Conservation (phyloP, 768 basidiomycete genomes). For the Nevesoporus exiguus region DNA sequence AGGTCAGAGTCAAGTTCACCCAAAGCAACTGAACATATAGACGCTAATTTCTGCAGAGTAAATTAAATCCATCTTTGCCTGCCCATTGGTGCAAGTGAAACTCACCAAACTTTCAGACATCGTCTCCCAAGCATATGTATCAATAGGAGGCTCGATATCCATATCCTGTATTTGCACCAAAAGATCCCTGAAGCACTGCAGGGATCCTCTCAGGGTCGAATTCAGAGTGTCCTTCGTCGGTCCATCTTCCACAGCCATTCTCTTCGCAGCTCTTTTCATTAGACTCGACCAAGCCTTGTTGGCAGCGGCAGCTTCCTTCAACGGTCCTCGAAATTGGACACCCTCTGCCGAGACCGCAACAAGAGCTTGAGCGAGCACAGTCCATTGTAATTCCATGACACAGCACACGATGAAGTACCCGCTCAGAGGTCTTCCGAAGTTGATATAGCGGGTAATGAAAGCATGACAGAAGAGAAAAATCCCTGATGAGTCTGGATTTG, state of each 20-base stretch:
- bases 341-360: conserved; percentile 37
- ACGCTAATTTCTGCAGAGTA: conserved; percentile 69
- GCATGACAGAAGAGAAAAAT: conserved; percentile 58
- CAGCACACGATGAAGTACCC: conserved; percentile 91
- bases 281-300: conserved; percentile 78
- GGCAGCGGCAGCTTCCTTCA: conserved; percentile 74
- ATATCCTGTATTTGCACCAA: conserved; percentile 78
- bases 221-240: conserved; percentile 40
- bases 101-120: conserved; percentile 85
- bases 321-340: conserved; percentile 17
- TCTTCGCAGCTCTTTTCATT: conserved; percentile 48
- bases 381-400: conserved; percentile 82
- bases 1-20: conserved; percentile 66
- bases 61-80: not conserved
- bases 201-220: conserved; percentile 53
- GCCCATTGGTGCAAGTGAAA: conserved; percentile 2
- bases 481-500: conserved; percentile 28
- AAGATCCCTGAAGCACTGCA: conserved; percentile 77
- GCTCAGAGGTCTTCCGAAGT: conserved; percentile 72
- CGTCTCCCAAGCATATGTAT: conserved; percentile 91
- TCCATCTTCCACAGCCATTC: conserved; percentile 36
- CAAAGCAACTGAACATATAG: conserved; percentile 73
- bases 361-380: conserved; percentile 70
- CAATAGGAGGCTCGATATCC: conserved; percentile 72
- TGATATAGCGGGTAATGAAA: conserved; percentile 71